Conservation (phyloP, 805 yeast genomes). For the Priceomyces carsonii region DNA sequence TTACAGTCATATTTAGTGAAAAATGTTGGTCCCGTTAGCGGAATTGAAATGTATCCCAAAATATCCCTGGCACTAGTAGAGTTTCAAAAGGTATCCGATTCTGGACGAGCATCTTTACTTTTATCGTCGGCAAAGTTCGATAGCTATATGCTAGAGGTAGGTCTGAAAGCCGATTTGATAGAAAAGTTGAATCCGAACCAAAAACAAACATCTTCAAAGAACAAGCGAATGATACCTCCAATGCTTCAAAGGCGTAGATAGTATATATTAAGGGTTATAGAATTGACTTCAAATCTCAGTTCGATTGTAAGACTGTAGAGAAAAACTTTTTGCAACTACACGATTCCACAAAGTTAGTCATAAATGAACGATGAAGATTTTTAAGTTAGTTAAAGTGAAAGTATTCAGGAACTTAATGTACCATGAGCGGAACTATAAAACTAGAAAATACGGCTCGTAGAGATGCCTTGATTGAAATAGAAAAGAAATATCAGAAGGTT, state of each 20-base stretch:
- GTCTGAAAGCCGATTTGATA: conserved; percentile 7
- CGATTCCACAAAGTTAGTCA: background rate
- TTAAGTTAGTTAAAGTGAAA: conserved; percentile 2
- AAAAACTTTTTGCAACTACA: conserved; percentile 2
- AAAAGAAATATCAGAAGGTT: conserved; percentile 78
- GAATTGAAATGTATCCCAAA: conserved; percentile 48
- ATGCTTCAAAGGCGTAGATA: conserved; percentile 4
- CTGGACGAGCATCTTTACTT: conserved; percentile 52
- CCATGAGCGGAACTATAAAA: conserved; percentile 42
- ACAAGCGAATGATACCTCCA: conserved; percentile 9
- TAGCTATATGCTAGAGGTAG: conserved; percentile 18
- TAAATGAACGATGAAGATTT: background rate
- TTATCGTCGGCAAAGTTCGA: conserved; percentile 42
- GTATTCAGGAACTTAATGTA: conserved; percentile 6
- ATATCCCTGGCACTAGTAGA: conserved; percentile 51
- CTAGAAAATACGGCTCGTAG: conserved; percentile 82
- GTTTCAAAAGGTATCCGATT: conserved; percentile 39
- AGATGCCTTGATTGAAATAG: conserved; percentile 87
- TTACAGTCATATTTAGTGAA: conserved; percentile 27
- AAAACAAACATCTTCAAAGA: conserved; percentile 1
- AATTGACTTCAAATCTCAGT: background rate
- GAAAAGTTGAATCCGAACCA: conserved; percentile 1
- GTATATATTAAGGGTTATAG: background rate
- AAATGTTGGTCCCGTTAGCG: conserved; percentile 35
- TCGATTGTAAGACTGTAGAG: background rate